These are phyloP conservation scores for Neoscytalidium dimidiatum DNA, from an alignment of 2,329 filamentous ascomycete species.

Conservation along the genomic window DNA sequence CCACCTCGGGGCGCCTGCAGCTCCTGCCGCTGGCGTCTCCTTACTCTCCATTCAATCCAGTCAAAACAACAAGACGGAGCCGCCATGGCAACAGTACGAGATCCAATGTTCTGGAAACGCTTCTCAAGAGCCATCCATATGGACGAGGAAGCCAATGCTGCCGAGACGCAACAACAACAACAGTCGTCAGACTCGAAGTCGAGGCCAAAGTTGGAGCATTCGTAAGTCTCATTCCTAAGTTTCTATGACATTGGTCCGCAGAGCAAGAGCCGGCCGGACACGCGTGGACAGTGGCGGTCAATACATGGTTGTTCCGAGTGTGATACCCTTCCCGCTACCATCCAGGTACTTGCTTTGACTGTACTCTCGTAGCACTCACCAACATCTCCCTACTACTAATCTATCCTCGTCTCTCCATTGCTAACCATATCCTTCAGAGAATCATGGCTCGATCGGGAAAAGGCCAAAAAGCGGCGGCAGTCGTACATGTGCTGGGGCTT, in stretches of 20 bases:
- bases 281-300: too few species aligned
- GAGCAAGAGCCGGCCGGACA: too few species aligned
- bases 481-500: slow-evolving; percentile 52
- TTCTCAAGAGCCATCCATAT: slow-evolving; percentile 60
- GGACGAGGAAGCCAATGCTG: slow-evolving; percentile 47
- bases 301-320: too few species aligned
- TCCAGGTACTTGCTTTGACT: too few species aligned
- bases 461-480: slow-evolving; percentile 49
- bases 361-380: too few species aligned
- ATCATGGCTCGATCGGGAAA: slow-evolving; percentile 56
- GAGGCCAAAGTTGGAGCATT: slow-evolving; percentile 34
- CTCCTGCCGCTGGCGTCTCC: background rate
- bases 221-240: slow-evolving; percentile 36
- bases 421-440: slow-evolving; percentile 42
- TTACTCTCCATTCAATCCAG: background rate
- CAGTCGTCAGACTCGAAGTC: slow-evolving; percentile 20
- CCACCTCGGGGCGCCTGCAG: background rate
- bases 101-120: slow-evolving; percentile 62
- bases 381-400: too few species aligned
- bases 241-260: too few species aligned
- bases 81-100: slow-evolving; percentile 54
- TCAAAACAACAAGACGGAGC: background rate
- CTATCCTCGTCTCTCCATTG: background rate
- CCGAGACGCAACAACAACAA: slow-evolving; percentile 10
- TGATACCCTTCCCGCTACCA: too few species aligned